Evolutionary conservation across 2,329 filamentous ascomycete genomes (phyloP).

Genomic region (Neofusicoccum laricinum): DNA sequence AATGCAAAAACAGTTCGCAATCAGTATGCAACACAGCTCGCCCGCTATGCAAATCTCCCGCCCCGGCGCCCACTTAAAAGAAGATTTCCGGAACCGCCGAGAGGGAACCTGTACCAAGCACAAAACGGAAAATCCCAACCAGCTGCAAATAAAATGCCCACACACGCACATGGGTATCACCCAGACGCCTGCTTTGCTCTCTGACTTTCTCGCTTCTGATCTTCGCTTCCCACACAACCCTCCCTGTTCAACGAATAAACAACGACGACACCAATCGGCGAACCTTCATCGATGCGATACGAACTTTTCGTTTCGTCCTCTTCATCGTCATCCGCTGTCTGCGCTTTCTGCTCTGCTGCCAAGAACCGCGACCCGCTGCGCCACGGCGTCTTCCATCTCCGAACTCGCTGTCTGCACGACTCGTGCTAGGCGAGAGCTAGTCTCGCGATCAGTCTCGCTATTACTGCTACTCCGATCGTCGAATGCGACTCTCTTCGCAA

Average conservation of each 20-base stretch:
- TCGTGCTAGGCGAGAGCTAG: not conserved
- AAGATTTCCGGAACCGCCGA: not conserved
- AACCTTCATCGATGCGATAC: not conserved
- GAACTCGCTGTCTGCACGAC: not conserved
- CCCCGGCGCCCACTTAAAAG: not conserved
- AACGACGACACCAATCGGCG: not conserved
- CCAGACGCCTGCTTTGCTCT: conserved; percentile 13
- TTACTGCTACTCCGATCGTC: conserved; percentile 10
- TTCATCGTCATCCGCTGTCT: not conserved
- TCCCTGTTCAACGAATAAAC: not conserved
- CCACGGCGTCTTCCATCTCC: not conserved
- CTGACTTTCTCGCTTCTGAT: not conserved
- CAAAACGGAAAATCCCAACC: not conserved
- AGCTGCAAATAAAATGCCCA: not conserved
- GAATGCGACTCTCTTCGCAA: conserved; percentile 14
- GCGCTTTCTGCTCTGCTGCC: not conserved
- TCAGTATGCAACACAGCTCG: not conserved
- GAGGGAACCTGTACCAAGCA: too few species aligned
- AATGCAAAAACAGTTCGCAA: not conserved
- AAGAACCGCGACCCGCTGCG: conserved; percentile 1
- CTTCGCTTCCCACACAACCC: not conserved
- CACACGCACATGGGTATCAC: conserved; percentile 14
- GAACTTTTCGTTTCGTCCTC: not conserved
- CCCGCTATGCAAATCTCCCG: conserved; percentile 4
- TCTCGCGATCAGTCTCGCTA: not conserved